Conservation (phyloP, 768 basidiomycete species). For the Kwoniella dendrophila region DNA sequence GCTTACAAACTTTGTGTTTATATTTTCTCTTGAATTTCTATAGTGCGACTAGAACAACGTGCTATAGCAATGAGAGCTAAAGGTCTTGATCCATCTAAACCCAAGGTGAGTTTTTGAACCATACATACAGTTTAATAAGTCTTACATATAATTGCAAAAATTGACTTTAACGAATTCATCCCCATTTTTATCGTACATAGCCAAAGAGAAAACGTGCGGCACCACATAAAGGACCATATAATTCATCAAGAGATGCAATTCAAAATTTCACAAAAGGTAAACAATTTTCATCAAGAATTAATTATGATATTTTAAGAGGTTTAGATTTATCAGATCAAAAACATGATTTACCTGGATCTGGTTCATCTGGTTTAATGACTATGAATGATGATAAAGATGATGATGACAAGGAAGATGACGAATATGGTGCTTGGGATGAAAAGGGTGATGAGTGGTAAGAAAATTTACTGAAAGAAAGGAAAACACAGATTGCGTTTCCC, state of each 20-base stretch:
- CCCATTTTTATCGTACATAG: no score
- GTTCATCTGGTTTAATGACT: conserved; percentile 19
- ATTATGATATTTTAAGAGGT: conserved; percentile 34
- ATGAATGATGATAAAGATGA: conserved; percentile 37
- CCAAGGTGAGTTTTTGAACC: conserved; percentile 30
- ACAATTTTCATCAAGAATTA: conserved; percentile 46
- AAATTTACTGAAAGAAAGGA: neutral
- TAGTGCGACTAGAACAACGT: conserved; percentile 31
- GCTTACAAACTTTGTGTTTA: no score
- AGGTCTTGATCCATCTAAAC: conserved; percentile 38
- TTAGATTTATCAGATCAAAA: conserved; percentile 15
- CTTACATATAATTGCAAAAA: no score
- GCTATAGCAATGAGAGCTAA: conserved; percentile 31
- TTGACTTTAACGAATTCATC: no score
- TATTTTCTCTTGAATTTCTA: neutral
- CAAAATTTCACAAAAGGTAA: conserved; percentile 33
- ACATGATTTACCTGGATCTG: conserved; percentile 2
- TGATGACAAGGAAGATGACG: conserved; percentile 24
- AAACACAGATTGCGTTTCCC: no score
- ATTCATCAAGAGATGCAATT: conserved; percentile 38
- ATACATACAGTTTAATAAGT: neutral
- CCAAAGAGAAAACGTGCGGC: conserved; percentile 37
- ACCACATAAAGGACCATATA: conserved; percentile 37
- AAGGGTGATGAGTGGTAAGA: conserved; percentile 1
- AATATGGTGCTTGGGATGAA: conserved; percentile 12